Evolutionary conservation across 345 rosid genomes (phyloP), one percentile per base, ranked within the genome.

Genomic region (Odontarrhena argentea): DNA sequence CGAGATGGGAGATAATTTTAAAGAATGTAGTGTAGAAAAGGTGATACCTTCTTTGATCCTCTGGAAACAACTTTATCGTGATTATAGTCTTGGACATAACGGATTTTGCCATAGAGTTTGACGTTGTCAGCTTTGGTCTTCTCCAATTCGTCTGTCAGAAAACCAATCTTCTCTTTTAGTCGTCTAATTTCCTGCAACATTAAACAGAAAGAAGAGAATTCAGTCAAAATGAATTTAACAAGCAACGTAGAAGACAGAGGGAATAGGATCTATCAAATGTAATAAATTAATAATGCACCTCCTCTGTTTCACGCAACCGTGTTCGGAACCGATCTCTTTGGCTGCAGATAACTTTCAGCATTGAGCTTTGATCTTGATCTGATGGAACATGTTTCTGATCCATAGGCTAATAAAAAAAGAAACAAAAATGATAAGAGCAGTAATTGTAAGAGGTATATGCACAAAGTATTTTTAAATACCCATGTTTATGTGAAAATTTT

Each of bases 271-370:
- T 36, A 51, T 41, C 15, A 5, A 3, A 32, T 26, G 48, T 41
- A 51, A 55, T 18, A 18, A 18, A 18, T 18, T 18, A 18, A 18
- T 57, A 56, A 6, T 46, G 47, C 32, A 91, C 99, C 91, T 94
- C 97, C 84, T 94, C 99, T 24, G 96, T 85, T 76, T 91, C 97
- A 15, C 82, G 84, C 68, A 94, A 75, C 30, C 96, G 87, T 61
- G 84, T 77, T 57, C 97, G 86, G 82, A 88, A 91, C 60, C 97
- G 87, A 69, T 94, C 97, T 61, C 96, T 86, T 73, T 94, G 96
- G 72, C 85, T 91, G 83, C 94, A 88, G 65, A 91, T 94, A 73
- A 94, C 97, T 82, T 94, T 91, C 25, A 94, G 96, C 97, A 95
- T 91, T 67, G 97, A 95, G 77, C 82, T 87, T 74, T 91, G 97